Evolutionary conservation across 768 basidiomycete species (phyloP).

Genomic region (Boletus pseudo-olivaceus): DNA sequence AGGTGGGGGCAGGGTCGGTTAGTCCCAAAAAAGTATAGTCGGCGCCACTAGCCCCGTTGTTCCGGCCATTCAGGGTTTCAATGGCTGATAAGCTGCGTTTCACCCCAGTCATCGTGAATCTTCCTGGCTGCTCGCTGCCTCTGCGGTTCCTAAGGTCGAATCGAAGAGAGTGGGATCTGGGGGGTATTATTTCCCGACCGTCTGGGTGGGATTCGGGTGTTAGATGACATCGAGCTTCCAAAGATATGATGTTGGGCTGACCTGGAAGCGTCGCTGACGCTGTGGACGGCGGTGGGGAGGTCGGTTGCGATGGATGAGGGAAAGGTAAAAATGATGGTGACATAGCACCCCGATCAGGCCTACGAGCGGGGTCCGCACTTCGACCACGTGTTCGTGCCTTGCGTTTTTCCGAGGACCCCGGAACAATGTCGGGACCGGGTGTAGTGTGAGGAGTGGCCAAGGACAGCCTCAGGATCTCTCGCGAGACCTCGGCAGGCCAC

Average conservation of each 20-base stretch:
- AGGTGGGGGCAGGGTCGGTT: constrained; percentile 16
- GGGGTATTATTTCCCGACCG: constrained; percentile 10
- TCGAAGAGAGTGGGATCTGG: constrained; percentile 22
- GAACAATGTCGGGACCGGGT: constrained; percentile 2
- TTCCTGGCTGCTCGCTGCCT: constrained; percentile 9
- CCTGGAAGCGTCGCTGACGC: constrained; percentile 29
- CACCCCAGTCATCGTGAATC: constrained; percentile 17
- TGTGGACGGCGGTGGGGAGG: constrained; percentile 10
- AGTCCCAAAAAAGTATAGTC: constrained; percentile 12
- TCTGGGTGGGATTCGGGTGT: constrained; percentile 6
- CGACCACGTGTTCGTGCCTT: constrained; percentile 19
- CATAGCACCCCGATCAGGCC: constrained; percentile 15
- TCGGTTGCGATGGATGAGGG: constrained; percentile 25
- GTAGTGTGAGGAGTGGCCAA: constrained; percentile 18
- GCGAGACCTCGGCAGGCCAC: constrained; percentile 60
- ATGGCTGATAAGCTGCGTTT: constrained; percentile 28
- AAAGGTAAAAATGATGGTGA: constrained; percentile 31
- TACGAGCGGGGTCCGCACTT: constrained; percentile 14
- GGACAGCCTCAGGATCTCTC: constrained; percentile 51
- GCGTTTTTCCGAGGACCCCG: constrained; percentile 26
- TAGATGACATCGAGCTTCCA: not conserved
- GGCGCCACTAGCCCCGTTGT: constrained; percentile 16
- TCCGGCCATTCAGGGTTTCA: constrained; percentile 14
- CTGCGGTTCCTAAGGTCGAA: constrained; percentile 15
- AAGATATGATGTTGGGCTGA: not conserved